Evolutionary conservation across 495 filamentous ascomycete genomes (phyloP).

Genomic region (Penicillium samsonianum): DNA sequence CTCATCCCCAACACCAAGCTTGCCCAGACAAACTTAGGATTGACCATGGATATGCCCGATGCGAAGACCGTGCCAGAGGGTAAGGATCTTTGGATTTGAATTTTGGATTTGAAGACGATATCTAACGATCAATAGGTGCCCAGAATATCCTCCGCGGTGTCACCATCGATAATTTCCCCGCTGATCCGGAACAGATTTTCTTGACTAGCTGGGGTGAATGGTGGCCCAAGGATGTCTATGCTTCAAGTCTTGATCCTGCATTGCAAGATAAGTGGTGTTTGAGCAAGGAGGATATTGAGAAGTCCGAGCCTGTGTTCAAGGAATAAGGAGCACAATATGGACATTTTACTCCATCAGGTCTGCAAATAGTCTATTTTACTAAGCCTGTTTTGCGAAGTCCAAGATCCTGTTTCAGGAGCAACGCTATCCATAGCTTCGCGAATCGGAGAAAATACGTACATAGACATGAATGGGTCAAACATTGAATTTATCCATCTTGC

Average conservation of each 20-base stretch:
- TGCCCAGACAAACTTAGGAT: slow-evolving; percentile 19
- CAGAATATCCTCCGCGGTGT: slow-evolving; percentile 30
- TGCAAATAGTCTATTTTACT: too few species aligned
- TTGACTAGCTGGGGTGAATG: slow-evolving; percentile 39
- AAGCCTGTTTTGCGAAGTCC: too few species aligned
- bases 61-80: slow-evolving; percentile 36
- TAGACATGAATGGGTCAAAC: background rate
- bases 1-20: slow-evolving; percentile 33
- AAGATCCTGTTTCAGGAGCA: background rate
- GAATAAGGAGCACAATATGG: background rate
- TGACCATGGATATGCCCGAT: slow-evolving; percentile 35
- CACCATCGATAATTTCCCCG: slow-evolving; percentile 21
- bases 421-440: background rate
- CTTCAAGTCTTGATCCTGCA: slow-evolving; percentile 21
- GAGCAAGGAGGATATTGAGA: slow-evolving; percentile 32
- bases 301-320: slow-evolving; percentile 14
- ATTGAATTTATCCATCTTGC: background rate
- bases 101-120: background rate
- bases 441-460: background rate
- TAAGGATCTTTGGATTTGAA: slow-evolving; percentile 10
- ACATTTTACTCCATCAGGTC: background rate
- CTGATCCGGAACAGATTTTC: slow-evolving; percentile 33
- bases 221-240: slow-evolving; percentile 35
- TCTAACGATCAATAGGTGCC: slow-evolving; percentile 22
- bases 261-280: slow-evolving; percentile 34